Evolutionary conservation across 371 early-diverging fungal species (phyloP).

Genomic region (Zopfochytrium polystomum): DNA sequence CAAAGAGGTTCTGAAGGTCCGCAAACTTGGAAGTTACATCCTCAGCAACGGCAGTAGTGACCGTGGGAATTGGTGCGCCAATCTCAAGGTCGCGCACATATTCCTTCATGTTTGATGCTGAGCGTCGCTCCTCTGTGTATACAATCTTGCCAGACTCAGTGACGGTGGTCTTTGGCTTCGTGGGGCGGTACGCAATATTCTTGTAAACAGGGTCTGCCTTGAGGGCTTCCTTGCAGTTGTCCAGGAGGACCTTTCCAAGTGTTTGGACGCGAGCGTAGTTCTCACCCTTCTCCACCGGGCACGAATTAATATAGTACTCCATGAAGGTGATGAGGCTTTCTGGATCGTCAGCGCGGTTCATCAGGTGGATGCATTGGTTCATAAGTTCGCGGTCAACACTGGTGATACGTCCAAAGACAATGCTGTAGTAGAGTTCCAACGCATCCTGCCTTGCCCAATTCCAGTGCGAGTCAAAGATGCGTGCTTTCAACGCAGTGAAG

Average conservation of each 20-base stretch:
- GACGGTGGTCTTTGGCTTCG: constrained; percentile 75
- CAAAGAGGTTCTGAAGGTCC: constrained; percentile 29
- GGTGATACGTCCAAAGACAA: constrained; percentile 85
- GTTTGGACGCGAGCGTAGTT: constrained; percentile 79
- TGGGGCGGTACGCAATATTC: constrained; percentile 69
- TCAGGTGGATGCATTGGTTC: constrained; percentile 84
- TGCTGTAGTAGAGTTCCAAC: constrained; percentile 83
- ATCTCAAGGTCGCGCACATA: constrained; percentile 47
- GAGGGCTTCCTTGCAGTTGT: constrained; percentile 82
- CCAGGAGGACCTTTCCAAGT: constrained; percentile 76
- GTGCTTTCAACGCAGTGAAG: constrained; percentile 82
- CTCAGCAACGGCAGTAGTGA: constrained; percentile 27
- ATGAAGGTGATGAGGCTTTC: constrained; percentile 75
- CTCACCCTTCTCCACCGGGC: constrained; percentile 69
- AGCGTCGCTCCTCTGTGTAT: constrained; percentile 71
- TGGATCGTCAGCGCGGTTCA: constrained; percentile 79
- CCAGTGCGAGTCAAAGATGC: constrained; percentile 92
- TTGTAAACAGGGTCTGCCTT: constrained; percentile 79
- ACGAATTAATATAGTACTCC: constrained; percentile 76
- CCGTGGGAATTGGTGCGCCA: constrained; percentile 43
- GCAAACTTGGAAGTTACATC: constrained; percentile 11
- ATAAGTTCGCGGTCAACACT: constrained; percentile 91
- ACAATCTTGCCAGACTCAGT: constrained; percentile 76
- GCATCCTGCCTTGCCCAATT: constrained; percentile 97
- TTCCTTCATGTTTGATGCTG: constrained; percentile 51